These are phyloP conservation scores for Taphrina pruni DNA, from an alignment of 1,139 yeast species.

Conservation along the genomic window DNA sequence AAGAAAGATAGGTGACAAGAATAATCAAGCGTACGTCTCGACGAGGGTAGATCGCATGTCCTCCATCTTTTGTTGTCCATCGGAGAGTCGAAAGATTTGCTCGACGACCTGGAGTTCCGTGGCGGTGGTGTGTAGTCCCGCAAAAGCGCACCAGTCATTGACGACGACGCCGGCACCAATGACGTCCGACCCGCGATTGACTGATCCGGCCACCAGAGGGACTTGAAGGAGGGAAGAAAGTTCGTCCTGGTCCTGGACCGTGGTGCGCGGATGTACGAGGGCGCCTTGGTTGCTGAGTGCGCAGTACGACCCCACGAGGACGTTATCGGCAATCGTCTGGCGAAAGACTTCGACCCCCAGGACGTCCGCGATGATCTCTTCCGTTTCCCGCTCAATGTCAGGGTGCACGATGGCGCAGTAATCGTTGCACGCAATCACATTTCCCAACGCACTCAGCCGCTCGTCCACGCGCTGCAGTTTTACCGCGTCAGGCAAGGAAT, in stretches of 20 bases:
- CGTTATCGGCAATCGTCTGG: conserved; percentile 98
- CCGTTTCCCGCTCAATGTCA: conserved; percentile 98
- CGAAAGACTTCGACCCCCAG: conserved; percentile 98
- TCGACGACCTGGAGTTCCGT: conserved; percentile 97
- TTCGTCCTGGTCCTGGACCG: conserved; percentile 97
- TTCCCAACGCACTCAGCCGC: conserved; percentile 93
- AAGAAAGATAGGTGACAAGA: neutral
- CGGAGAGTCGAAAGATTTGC: conserved; percentile 87
- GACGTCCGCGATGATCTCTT: conserved; percentile 98
- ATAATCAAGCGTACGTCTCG: conserved; percentile 67
- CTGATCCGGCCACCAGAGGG: conserved; percentile 98
- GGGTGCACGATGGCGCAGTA: conserved; percentile 99
- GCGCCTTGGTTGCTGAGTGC: conserved; percentile 97
- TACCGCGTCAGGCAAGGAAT: conserved; percentile 94
- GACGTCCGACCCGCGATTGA: conserved; percentile 89
- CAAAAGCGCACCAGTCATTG: conserved; percentile 96
- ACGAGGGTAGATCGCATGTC: conserved; percentile 87
- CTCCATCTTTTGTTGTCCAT: conserved; percentile 80
- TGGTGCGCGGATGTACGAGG: conserved; percentile 95
- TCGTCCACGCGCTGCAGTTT: conserved; percentile 98
- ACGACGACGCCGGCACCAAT: conserved; percentile 99
- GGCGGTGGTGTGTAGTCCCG: conserved; percentile 97
- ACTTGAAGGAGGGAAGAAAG: conserved; percentile 92
- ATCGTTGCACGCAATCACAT: conserved; percentile 97
- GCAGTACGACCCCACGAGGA: conserved; percentile 95